A percentile compares a stretch with the other conserved stretches of the same genome.
Evolutionary conservation across 345 rosid genomes (phyloP).

Genomic region (Trapa incisa): DNA sequence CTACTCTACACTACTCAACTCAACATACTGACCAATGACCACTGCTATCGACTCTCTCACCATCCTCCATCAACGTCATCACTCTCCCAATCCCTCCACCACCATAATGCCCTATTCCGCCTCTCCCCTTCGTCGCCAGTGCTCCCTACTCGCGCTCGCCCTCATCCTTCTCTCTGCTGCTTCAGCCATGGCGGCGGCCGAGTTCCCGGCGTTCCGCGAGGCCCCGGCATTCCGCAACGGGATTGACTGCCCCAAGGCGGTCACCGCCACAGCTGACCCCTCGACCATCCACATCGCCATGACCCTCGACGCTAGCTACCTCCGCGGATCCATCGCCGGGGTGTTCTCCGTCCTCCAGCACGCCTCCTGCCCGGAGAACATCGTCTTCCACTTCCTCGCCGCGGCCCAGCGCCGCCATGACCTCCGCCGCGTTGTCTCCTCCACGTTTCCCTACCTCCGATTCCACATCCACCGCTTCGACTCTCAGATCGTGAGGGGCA

Average conservation of each 20-base stretch:
- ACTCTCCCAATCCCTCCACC: constrained; percentile 4
- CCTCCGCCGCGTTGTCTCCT: constrained; percentile 42
- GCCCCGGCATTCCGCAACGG: constrained; percentile 12
- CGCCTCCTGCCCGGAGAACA: constrained; percentile 72
- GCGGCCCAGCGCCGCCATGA: constrained; percentile 32
- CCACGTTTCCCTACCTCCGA: constrained; percentile 62
- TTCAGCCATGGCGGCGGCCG: neutral
- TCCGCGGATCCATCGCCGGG: constrained; percentile 83
- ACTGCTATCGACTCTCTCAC: neutral
- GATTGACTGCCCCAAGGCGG: constrained; percentile 6
- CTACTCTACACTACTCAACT: too few species aligned
- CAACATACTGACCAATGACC: neutral
- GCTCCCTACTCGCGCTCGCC: constrained; percentile 15
- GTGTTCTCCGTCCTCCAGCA: constrained; percentile 77
- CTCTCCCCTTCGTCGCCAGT: neutral
- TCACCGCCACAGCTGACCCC: neutral
- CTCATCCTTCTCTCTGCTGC: constrained; percentile 6
- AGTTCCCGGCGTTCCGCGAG: constrained; percentile 6
- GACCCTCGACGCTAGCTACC: constrained; percentile 79
- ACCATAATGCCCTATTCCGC: constrained; percentile 3
- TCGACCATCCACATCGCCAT: constrained; percentile 56
- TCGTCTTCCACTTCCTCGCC: constrained; percentile 75
- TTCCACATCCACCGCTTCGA: constrained; percentile 70
- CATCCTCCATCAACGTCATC: neutral
- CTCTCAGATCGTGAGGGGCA: constrained; percentile 41